phyloP scores from a whole-genome alignment of 1,284 basidiomycete species.

The Cystobasidium sp. region DNA sequence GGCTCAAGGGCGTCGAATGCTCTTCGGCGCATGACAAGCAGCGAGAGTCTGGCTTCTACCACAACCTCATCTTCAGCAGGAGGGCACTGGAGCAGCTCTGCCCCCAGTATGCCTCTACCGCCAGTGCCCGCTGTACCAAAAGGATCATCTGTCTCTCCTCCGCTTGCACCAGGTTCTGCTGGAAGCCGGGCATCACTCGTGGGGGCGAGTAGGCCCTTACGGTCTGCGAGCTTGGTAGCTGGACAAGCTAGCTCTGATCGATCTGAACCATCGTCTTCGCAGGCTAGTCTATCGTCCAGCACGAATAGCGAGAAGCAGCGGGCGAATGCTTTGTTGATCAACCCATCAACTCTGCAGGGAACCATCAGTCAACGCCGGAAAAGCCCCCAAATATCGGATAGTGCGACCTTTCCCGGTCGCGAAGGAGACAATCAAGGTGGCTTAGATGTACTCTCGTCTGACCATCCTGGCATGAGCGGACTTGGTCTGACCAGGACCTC shows the following conservation, averaged over 20 bases:
- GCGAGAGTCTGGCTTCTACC: conserved; percentile 30
- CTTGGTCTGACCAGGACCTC: background rate
- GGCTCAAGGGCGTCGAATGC: conserved; percentile 22
- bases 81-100: background rate
- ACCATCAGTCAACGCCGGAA: conserved; percentile 71
- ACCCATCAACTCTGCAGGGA: conserved; percentile 64
- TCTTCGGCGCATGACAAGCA: conserved; percentile 20
- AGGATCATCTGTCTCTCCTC: background rate
- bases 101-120: conserved; percentile 6
- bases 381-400: conserved; percentile 42
- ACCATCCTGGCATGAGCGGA: conserved; percentile 1
- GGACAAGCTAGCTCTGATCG: background rate
- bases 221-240: conserved; percentile 30
- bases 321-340: conserved; percentile 26
- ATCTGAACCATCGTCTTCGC: background rate
- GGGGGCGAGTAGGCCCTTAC: background rate
- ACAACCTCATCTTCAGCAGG: conserved; percentile 6
- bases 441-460: background rate
- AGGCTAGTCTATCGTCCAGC: background rate
- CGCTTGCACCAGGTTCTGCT: background rate
- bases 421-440: background rate
- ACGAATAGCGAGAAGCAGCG: background rate
- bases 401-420: background rate
- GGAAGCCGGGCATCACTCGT: background rate
- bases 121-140: conserved; percentile 1